Percentiles rank a stretch among this genome's conserved stretches.
Evolutionary conservation across 1,139 yeast species (phyloP).

Genomic region (Suhomyces maxii): DNA sequence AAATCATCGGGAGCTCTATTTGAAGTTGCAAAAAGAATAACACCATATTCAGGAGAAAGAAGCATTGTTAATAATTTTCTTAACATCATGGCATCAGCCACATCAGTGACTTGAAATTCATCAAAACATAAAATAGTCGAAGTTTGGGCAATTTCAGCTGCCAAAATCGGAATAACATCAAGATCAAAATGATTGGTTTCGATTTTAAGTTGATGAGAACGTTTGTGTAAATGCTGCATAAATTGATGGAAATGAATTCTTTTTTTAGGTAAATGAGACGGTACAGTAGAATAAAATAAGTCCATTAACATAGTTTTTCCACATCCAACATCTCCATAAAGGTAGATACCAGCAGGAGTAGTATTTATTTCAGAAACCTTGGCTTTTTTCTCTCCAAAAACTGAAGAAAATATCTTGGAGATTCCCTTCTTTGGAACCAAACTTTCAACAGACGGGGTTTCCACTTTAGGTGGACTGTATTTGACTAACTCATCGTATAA

Average conservation of each 20-base stretch:
- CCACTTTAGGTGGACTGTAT: conserved; percentile 59
- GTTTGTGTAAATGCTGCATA: conserved; percentile 90
- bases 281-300: conserved; percentile 81
- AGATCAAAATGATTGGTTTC: conserved; percentile 59
- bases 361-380: conserved; percentile 18
- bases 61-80: conserved; percentile 70
- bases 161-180: conserved; percentile 83
- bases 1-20: conserved; percentile 94
- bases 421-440: conserved; percentile 51
- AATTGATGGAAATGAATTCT: conserved; percentile 94
- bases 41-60: conserved; percentile 69
- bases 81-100: conserved; percentile 95
- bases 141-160: conserved; percentile 75
- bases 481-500: conserved; percentile 48
- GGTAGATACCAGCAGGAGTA: conserved; percentile 73
- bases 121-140: conserved; percentile 88
- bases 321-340: conserved; percentile 97
- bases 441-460: conserved; percentile 47
- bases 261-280: conserved; percentile 68
- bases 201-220: conserved; percentile 73
- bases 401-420: conserved; percentile 35
- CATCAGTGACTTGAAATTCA: conserved; percentile 95
- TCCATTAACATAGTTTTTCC: conserved; percentile 99
- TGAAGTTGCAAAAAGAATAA: conserved; percentile 87
- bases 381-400: conserved; percentile 24